phyloP scores from a whole-genome alignment of 352 stramenopile genomes.

The Phytophthora crassamura region DNA sequence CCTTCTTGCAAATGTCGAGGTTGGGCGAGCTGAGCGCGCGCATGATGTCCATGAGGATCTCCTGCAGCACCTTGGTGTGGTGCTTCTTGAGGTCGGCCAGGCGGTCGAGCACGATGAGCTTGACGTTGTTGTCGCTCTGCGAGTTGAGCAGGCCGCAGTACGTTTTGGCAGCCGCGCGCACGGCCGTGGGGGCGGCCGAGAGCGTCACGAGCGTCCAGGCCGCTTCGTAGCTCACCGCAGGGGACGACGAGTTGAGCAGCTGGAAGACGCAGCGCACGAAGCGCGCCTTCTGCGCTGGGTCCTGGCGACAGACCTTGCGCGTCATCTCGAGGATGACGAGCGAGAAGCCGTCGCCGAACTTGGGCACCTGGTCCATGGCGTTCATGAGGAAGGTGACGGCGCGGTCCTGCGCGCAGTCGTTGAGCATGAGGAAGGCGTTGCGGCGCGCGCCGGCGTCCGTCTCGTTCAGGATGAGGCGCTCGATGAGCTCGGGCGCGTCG shows the following conservation, averaged over 20 bases:
- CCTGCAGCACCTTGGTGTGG: constrained; percentile 97
- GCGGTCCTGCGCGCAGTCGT: constrained; percentile 97
- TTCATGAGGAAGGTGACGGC: constrained; percentile 98
- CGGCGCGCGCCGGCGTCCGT: constrained; percentile 94
- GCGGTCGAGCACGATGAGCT: constrained; percentile 99
- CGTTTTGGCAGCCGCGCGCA: constrained; percentile 96
- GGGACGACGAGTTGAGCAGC: constrained; percentile 94
- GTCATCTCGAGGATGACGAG: constrained; percentile 99
- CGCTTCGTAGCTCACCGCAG: constrained; percentile 97
- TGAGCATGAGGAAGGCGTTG: constrained; percentile 99
- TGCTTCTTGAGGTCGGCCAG: constrained; percentile 98
- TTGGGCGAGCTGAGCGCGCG: constrained; percentile 96
- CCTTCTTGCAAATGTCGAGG: constrained; percentile 99
- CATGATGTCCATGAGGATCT: constrained; percentile 99
- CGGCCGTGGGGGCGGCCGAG: constrained; percentile 97
- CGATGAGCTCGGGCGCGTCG: constrained; percentile 98
- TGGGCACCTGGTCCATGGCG: constrained; percentile 95
- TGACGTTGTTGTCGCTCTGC: constrained; percentile 99
- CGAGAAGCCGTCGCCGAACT: constrained; percentile 98
- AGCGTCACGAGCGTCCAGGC: constrained; percentile 99
- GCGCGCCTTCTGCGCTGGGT: constrained; percentile 98
- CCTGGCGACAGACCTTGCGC: constrained; percentile 97
- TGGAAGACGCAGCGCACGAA: constrained; percentile 99
- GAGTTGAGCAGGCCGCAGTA: constrained; percentile 98
- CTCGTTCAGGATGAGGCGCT: constrained; percentile 94